Conservation (phyloP, 129 eudicot genomes). For the Artemisia annua region DNA sequence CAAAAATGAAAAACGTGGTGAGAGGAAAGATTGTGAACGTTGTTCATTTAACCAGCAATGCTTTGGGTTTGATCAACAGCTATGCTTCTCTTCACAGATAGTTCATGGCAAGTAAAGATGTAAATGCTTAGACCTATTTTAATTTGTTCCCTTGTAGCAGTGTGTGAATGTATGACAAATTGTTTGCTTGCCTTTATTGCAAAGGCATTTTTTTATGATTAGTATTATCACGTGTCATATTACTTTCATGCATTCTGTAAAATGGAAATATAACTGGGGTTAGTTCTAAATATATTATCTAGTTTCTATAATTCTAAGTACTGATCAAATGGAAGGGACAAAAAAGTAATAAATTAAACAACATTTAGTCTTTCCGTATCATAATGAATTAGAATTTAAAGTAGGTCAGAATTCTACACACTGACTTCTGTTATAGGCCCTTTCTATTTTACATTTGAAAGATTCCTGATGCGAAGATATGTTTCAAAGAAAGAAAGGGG, state of each 20-base stretch:
- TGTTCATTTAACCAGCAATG: constrained; percentile 56
- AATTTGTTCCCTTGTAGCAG: not conserved
- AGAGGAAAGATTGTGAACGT: constrained; percentile 47
- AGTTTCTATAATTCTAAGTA: not conserved
- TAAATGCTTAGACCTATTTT: not conserved
- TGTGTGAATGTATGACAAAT: not conserved
- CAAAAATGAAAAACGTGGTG: constrained; percentile 38
- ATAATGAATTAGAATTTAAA: too few relatives aligned
- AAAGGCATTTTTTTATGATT: not conserved
- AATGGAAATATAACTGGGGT: not conserved
- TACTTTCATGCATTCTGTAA: not conserved
- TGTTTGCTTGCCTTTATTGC: not conserved
- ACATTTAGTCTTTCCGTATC: not conserved
- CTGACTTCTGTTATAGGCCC: not conserved
- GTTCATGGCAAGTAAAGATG: not conserved
- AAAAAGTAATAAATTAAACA: not conserved
- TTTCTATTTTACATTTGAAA: not conserved
- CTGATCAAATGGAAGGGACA: not conserved
- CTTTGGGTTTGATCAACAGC: constrained; percentile 53
- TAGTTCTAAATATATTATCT: not conserved
- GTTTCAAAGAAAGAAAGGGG: too few relatives aligned
- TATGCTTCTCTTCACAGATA: constrained; percentile 34
- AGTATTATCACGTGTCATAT: not conserved
- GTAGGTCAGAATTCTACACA: too few relatives aligned
- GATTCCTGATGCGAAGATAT: not conserved